Evolutionary conservation across 2,329 filamentous ascomycete species (phyloP).

Genomic region (Aspergillus melleus): DNA sequence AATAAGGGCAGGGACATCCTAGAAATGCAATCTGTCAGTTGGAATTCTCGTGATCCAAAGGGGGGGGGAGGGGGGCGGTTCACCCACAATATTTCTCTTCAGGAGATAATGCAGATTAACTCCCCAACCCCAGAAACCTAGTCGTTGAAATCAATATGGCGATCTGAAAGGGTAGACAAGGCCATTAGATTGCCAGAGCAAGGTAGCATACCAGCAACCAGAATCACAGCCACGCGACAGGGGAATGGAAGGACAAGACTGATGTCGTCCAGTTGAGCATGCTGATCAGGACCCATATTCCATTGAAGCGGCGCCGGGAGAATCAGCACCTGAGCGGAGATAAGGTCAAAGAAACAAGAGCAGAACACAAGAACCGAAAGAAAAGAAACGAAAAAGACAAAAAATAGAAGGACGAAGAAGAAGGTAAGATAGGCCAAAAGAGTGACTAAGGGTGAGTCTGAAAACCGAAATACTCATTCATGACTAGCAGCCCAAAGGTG

Average conservation of each 20-base stretch:
- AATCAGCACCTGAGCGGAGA: slow-evolving; percentile 14
- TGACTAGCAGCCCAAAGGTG: slow-evolving; percentile 14
- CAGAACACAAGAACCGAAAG: slow-evolving; percentile 11
- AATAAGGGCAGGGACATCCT: slow-evolving; percentile 82
- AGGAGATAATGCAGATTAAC: slow-evolving; percentile 86
- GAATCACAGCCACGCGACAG: slow-evolving; percentile 81
- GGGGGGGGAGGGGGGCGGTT: slow-evolving; percentile 5
- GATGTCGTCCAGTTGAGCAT: slow-evolving; percentile 70
- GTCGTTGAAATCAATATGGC: slow-evolving; percentile 12
- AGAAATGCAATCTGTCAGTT: slow-evolving; percentile 19
- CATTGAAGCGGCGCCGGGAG: slow-evolving; percentile 29
- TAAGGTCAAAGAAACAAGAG: slow-evolving; percentile 11
- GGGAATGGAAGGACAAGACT: slow-evolving; percentile 84
- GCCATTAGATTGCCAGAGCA: neutral
- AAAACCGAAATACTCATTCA: slow-evolving; percentile 11
- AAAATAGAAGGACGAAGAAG: slow-evolving; percentile 5
- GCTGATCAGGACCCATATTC: slow-evolving; percentile 45
- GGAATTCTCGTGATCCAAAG: neutral
- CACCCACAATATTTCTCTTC: slow-evolving; percentile 68
- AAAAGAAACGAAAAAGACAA: slow-evolving; percentile 10
- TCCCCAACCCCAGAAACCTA: slow-evolving; percentile 94
- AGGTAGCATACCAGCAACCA: slow-evolving; percentile 69
- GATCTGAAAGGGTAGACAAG: neutral
- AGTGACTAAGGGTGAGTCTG: slow-evolving; percentile 38
- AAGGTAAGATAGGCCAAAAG: slow-evolving; percentile 22